A percentile compares a stretch with the other conserved stretches of the same genome.
These are phyloP conservation scores for Halocafeteria seosinensis DNA, from an alignment of 108 stramenopile genomes.

Conservation along the genomic window DNA sequence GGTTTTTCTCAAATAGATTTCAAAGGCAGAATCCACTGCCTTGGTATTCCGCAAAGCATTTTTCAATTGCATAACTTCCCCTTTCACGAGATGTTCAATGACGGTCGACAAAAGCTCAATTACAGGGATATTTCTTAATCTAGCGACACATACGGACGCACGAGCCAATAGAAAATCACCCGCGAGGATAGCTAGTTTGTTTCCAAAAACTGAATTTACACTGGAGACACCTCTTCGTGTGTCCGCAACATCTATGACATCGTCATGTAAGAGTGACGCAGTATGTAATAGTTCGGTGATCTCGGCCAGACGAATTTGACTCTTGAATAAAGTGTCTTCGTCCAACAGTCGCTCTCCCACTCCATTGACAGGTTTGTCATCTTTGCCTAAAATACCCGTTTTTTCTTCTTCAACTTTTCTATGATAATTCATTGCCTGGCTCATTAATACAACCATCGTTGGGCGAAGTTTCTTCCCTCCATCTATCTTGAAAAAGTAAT, in stretches of 20 bases:
- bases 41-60: constrained; percentile 1
- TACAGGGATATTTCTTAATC: constrained; percentile 74
- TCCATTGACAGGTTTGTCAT: background rate
- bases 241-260: constrained; percentile 89
- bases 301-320: constrained; percentile 79
- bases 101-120: constrained; percentile 87
- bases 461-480: constrained; percentile 54
- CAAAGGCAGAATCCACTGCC: constrained; percentile 14
- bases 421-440: background rate
- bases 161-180: constrained; percentile 91
- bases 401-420: background rate
- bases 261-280: constrained; percentile 85
- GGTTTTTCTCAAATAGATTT: constrained; percentile 71
- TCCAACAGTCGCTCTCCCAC: background rate
- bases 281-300: constrained; percentile 98
- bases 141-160: constrained; percentile 71
- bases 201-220: constrained; percentile 79
- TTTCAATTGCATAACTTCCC: constrained; percentile 83
- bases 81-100: constrained; percentile 90
- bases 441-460: constrained; percentile 27
- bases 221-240: constrained; percentile 70
- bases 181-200: constrained; percentile 92
- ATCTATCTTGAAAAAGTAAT: constrained; percentile 86
- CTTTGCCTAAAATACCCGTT: background rate
- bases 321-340: background rate